A percentile compares a stretch with the other conserved stretches of the same genome.
Evolutionary conservation across 2,329 filamentous ascomycete genomes (phyloP).

Genomic region (Didymella arachidicola): DNA sequence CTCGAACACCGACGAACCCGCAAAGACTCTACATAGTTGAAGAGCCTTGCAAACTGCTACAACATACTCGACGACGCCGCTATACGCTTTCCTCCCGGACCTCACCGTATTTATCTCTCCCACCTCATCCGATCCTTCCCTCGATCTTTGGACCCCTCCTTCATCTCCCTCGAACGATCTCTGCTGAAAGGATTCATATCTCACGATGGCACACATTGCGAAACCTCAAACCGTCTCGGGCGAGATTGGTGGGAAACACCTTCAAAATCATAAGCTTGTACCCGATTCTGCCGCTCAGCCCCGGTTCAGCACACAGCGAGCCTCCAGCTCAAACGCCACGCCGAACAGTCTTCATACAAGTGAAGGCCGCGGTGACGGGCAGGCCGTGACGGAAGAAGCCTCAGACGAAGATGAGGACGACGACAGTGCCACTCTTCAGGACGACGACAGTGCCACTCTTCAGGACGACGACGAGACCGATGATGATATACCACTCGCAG

Average conservation of each 20-base stretch:
- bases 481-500: constrained; percentile 42
- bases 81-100: constrained; percentile 33
- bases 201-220: constrained; percentile 40
- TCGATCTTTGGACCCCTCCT: neutral
- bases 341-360: constrained; percentile 32
- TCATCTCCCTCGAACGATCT: constrained; percentile 3
- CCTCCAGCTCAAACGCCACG: constrained; percentile 28
- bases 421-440: constrained; percentile 44
- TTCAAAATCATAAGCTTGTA: constrained; percentile 42
- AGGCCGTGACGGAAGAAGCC: constrained; percentile 39
- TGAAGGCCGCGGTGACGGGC: constrained; percentile 37
- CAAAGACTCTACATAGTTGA: constrained; percentile 48
- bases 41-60: constrained; percentile 43
- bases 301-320: constrained; percentile 36
- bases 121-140: constrained; percentile 10
- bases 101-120: constrained; percentile 8
- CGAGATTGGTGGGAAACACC: constrained; percentile 42
- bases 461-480: constrained; percentile 50
- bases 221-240: constrained; percentile 34
- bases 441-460: constrained; percentile 47
- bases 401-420: constrained; percentile 48
- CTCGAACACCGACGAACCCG: constrained; percentile 46
- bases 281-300: constrained; percentile 32
- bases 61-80: constrained; percentile 36
- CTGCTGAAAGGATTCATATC: constrained; percentile 9